Conservation (phyloP, 352 stramenopile genomes). For the Paralagenidium karlingii region DNA sequence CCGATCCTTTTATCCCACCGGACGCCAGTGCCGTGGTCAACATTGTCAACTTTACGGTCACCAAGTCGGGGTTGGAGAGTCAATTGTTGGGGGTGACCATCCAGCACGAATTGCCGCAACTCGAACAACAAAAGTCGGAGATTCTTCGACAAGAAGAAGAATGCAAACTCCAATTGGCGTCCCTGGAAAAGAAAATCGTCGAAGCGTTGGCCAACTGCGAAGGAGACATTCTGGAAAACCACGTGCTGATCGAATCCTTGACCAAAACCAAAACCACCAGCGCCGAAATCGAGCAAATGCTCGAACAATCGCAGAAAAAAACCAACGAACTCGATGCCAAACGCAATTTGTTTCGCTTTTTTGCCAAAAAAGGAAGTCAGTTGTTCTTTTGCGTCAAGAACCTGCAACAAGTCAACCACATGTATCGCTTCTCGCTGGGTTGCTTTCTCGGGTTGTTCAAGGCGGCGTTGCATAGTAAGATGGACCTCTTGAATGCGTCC, state of each 20-base stretch:
- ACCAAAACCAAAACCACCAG: conserved; percentile 89
- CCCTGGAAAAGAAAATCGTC: conserved; percentile 89
- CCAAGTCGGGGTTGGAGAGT: conserved; percentile 85
- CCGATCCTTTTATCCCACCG: conserved; percentile 74
- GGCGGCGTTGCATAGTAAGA: conserved; percentile 64
- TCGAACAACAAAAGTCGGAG: conserved; percentile 89
- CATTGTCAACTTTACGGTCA: conserved; percentile 94
- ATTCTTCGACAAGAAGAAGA: conserved; percentile 88
- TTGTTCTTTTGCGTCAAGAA: conserved; percentile 92
- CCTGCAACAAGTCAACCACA: conserved; percentile 85
- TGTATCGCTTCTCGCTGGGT: conserved; percentile 92
- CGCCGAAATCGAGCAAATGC: conserved; percentile 82
- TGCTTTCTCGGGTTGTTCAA: conserved; percentile 86
- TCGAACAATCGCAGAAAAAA: conserved; percentile 84
- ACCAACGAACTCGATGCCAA: conserved; percentile 87
- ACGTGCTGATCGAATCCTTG: conserved; percentile 88
- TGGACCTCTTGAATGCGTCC: conserved; percentile 50
- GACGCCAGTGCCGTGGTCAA: conserved; percentile 85
- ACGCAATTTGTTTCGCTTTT: conserved; percentile 82
- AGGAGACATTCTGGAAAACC: conserved; percentile 94
- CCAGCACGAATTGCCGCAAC: conserved; percentile 88
- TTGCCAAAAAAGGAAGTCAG: conserved; percentile 80
- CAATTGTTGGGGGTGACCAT: conserved; percentile 91
- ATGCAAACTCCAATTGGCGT: conserved; percentile 90
- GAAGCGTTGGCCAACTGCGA: conserved; percentile 88